Conservation (phyloP, 2,329 filamentous ascomycete species). For the Sporothrix variecibatus region DNA sequence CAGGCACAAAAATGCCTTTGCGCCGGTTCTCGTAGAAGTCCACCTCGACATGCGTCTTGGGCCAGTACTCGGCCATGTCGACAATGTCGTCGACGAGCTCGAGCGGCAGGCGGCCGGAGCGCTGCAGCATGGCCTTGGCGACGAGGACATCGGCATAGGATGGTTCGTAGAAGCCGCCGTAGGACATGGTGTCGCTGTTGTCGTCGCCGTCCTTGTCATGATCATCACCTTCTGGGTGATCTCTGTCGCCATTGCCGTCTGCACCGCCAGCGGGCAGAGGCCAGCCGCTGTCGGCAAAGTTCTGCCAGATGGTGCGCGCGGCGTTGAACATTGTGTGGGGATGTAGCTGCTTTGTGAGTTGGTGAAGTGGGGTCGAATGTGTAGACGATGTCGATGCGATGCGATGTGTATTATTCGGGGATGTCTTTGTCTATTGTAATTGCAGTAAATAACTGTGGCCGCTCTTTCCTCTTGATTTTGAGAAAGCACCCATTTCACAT, state of each 20-base stretch:
- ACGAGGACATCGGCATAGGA: conserved; percentile 52
- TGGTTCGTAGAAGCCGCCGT: conserved; percentile 36
- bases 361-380: background rate
- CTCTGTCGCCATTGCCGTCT: background rate
- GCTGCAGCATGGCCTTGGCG: conserved; percentile 51
- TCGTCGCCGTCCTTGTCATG: background rate
- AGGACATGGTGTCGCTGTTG: background rate
- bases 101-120: conserved; percentile 49
- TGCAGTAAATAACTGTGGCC: background rate
- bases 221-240: too few relatives aligned
- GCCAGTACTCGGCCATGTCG: conserved; percentile 66
- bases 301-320: background rate
- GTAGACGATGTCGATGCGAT: background rate
- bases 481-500: background rate
- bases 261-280: background rate
- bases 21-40: conserved; percentile 33
- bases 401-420: background rate
- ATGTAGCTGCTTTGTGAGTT: too few relatives aligned
- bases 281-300: background rate
- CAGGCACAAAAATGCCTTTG: background rate
- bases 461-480: background rate
- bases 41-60: conserved; percentile 46
- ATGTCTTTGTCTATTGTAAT: background rate
- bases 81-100: conserved; percentile 60
- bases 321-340: background rate